A percentile compares a stretch with the other conserved stretches of the same genome.
phyloP scores from a whole-genome alignment of 1,284 basidiomycete genomes.

The Fomitopsis betulina region DNA sequence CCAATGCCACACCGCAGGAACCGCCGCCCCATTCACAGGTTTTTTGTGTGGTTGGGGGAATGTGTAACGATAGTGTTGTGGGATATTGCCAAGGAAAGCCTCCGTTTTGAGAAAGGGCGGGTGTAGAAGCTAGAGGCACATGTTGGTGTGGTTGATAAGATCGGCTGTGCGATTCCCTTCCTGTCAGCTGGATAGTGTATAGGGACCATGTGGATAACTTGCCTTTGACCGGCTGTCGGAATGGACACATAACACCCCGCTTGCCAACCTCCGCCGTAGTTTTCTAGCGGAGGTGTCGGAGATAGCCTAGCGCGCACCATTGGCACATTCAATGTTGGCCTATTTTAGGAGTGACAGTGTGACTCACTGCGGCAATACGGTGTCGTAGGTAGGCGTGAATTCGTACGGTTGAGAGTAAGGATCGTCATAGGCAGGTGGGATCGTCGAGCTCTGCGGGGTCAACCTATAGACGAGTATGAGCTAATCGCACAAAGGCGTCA shows the following conservation, averaged over 20 bases:
- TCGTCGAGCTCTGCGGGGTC: not conserved
- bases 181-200: not conserved
- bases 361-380: not conserved
- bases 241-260: not conserved
- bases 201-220: too few species aligned
- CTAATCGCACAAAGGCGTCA: not conserved
- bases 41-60: not conserved
- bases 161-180: not conserved
- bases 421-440: not conserved
- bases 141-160: not conserved
- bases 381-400: not conserved
- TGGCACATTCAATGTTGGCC: not conserved
- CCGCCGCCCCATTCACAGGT: not conserved
- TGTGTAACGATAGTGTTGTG: not conserved
- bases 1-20: not conserved
- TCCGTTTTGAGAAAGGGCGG: not conserved
- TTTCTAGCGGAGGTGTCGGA: not conserved
- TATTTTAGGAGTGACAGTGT: not conserved
- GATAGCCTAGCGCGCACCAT: not conserved
- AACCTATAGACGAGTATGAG: not conserved
- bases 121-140: not conserved
- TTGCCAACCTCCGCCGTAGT: not conserved
- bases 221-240: not conserved
- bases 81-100: not conserved
- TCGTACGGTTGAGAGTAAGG: not conserved